Conservation (phyloP, 2,329 filamentous ascomycete genomes). For the Ceratocystis destructans region DNA sequence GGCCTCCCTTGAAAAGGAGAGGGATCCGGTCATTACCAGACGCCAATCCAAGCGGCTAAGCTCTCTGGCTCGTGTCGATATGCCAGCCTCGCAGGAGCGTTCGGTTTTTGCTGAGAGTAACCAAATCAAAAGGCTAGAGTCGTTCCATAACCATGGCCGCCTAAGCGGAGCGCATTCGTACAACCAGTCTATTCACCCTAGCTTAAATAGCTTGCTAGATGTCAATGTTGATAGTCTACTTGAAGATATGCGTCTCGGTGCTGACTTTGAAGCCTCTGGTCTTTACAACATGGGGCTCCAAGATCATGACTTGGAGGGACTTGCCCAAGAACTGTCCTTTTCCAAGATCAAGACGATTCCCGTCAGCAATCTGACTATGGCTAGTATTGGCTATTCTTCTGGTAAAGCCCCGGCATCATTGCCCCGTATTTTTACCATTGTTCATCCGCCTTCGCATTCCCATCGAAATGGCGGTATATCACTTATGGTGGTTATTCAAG, state of each 20-base stretch:
- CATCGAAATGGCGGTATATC: slow-evolving; percentile 41
- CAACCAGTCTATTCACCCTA: slow-evolving; percentile 35
- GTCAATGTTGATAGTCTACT: slow-evolving; percentile 55
- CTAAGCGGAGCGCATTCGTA: slow-evolving; percentile 41
- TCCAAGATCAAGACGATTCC: slow-evolving; percentile 56
- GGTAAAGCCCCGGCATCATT: background rate
- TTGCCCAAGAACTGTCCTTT: slow-evolving; percentile 59
- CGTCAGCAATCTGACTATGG: slow-evolving; percentile 44
- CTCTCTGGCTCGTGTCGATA: slow-evolving; percentile 74
- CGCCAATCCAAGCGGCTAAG: slow-evolving; percentile 68
- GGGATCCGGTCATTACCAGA: slow-evolving; percentile 39
- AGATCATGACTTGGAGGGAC: slow-evolving; percentile 51
- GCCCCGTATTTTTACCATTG: slow-evolving; percentile 50
- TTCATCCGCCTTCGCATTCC: slow-evolving; percentile 41
- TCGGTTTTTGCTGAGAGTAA: slow-evolving; percentile 58
- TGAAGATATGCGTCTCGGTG: slow-evolving; percentile 50
- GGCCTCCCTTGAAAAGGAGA: slow-evolving; percentile 57
- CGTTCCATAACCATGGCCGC: slow-evolving; percentile 49
- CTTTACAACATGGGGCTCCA: slow-evolving; percentile 60
- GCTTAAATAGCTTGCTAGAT: slow-evolving; percentile 50
- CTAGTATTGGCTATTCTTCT: slow-evolving; percentile 38
- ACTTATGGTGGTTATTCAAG: slow-evolving; percentile 55
- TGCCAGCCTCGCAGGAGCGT: slow-evolving; percentile 73
- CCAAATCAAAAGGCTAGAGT: slow-evolving; percentile 52
- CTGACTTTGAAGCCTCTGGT: slow-evolving; percentile 43